A percentile compares a stretch with the other conserved stretches of the same genome.
phyloP scores from a whole-genome alignment of 768 basidiomycete genomes.

The Thelephora aurantiotincta region DNA sequence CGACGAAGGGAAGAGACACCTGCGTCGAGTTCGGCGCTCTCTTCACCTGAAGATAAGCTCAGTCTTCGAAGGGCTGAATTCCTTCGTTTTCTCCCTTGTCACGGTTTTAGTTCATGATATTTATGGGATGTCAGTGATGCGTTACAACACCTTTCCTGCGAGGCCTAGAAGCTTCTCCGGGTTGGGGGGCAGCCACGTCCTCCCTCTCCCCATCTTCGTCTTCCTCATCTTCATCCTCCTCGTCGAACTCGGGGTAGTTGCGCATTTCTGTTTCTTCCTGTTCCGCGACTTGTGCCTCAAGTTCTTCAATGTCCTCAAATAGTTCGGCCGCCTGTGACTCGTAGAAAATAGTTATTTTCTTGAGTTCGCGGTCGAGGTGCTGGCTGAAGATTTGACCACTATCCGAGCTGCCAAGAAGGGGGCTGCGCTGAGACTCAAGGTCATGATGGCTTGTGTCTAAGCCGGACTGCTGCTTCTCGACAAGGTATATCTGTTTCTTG shows the following conservation, averaged over 20 bases:
- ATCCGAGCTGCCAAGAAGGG: constrained; percentile 32
- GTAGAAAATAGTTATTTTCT: constrained; percentile 75
- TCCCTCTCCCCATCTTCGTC: constrained; percentile 37
- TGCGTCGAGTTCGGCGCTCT: constrained; percentile 26
- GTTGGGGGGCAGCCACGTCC: constrained; percentile 25
- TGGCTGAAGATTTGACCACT: constrained; percentile 54
- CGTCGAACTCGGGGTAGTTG: constrained; percentile 24
- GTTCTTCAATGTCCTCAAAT: constrained; percentile 36
- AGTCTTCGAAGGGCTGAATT: constrained; percentile 15
- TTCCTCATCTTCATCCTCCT: constrained; percentile 47
- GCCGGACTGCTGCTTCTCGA: constrained; percentile 62
- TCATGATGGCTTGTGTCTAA: constrained; percentile 29
- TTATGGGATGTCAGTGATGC: constrained; percentile 3
- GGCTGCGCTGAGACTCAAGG: constrained; percentile 47
- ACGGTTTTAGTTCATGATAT: constrained; percentile 5
- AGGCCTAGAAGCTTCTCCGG: constrained; percentile 12
- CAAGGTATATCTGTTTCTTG: constrained; percentile 75
- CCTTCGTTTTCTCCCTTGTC: constrained; percentile 8
- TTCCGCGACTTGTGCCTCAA: constrained; percentile 41
- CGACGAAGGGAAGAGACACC: constrained; percentile 20
- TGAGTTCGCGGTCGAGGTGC: constrained; percentile 68
- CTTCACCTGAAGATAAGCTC: constrained; percentile 41
- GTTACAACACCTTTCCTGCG: neutral
- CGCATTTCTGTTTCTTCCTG: constrained; percentile 53
- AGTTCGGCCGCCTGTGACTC: constrained; percentile 62